Conservation (phyloP, 768 basidiomycete genomes). For the Phlebiopsis gigantea region DNA sequence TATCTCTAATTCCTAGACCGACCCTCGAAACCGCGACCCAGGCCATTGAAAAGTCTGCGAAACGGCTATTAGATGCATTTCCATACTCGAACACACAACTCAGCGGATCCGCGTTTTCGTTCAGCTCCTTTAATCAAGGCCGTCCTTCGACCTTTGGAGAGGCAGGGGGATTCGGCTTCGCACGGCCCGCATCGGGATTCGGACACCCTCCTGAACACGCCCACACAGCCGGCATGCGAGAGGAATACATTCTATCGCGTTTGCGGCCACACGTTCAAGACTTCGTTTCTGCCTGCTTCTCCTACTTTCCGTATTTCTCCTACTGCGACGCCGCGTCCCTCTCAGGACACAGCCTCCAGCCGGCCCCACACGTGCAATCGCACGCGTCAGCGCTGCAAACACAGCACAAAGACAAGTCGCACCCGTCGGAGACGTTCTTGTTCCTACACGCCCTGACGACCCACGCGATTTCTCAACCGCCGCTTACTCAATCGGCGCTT, state of each 20-base stretch:
- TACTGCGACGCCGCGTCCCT: slow-evolving; percentile 35
- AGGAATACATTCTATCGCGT: slow-evolving; percentile 72
- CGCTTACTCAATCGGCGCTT: slow-evolving; percentile 57
- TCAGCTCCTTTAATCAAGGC: slow-evolving; percentile 19
- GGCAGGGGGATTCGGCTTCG: slow-evolving; percentile 20
- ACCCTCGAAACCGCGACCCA: slow-evolving; percentile 71
- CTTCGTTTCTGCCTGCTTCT: slow-evolving; percentile 70
- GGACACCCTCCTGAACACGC: slow-evolving; percentile 7
- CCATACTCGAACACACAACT: slow-evolving; percentile 62
- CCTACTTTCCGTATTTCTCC: slow-evolving; percentile 85
- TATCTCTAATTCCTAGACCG: slow-evolving; percentile 81
- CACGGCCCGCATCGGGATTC: slow-evolving; percentile 17
- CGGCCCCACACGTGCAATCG: slow-evolving; percentile 21
- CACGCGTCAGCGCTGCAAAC: slow-evolving; percentile 41
- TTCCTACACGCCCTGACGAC: slow-evolving; percentile 67
- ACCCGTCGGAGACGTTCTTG: slow-evolving; percentile 69
- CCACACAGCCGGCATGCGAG: slow-evolving; percentile 55
- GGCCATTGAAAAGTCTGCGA: slow-evolving; percentile 60
- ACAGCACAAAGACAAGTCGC: slow-evolving; percentile 58
- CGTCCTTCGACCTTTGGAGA: slow-evolving; percentile 7
- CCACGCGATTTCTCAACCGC: slow-evolving; percentile 63
- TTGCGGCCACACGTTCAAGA: slow-evolving; percentile 71
- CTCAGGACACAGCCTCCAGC: slow-evolving; percentile 20
- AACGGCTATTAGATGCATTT: slow-evolving; percentile 75
- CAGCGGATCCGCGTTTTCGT: slow-evolving; percentile 26